phyloP scores from a whole-genome alignment of 768 basidiomycete genomes.

The Podaxis sp. region DNA sequence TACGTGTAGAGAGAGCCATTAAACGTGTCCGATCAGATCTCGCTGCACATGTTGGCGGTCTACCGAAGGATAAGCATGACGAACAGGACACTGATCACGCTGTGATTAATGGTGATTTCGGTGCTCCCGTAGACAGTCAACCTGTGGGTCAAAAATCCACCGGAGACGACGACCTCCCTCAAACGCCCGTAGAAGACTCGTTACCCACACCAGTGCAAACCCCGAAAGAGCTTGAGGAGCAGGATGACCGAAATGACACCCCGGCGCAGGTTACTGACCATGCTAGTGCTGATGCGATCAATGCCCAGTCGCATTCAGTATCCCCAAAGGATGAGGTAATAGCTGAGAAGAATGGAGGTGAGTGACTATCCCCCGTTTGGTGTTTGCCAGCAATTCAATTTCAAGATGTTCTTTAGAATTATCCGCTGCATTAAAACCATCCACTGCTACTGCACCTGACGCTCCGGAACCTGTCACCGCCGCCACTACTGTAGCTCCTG shows the following conservation, averaged over 20 bases:
- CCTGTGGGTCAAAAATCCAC: neutral
- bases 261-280: constrained; percentile 5
- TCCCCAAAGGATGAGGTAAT: constrained; percentile 22
- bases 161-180: neutral
- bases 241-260: neutral
- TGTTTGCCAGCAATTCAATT: neutral
- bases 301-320: constrained; percentile 13
- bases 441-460: constrained; percentile 13
- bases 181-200: constrained; percentile 7
- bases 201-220: constrained; percentile 13
- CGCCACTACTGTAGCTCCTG: neutral
- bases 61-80: constrained; percentile 22
- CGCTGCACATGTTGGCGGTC: constrained; percentile 56
- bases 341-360: constrained; percentile 22
- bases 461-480: neutral
- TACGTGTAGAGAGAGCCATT: constrained; percentile 81
- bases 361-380: neutral
- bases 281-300: constrained; percentile 9
- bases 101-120: constrained; percentile 12
- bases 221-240: constrained; percentile 6
- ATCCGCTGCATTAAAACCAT: neutral
- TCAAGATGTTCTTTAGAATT: neutral
- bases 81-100: constrained; percentile 22
- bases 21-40: constrained; percentile 85
- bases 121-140: neutral